These are phyloP conservation scores for Naganishia antarctica DNA, from an alignment of 768 basidiomycete genomes.

Conservation along the genomic window DNA sequence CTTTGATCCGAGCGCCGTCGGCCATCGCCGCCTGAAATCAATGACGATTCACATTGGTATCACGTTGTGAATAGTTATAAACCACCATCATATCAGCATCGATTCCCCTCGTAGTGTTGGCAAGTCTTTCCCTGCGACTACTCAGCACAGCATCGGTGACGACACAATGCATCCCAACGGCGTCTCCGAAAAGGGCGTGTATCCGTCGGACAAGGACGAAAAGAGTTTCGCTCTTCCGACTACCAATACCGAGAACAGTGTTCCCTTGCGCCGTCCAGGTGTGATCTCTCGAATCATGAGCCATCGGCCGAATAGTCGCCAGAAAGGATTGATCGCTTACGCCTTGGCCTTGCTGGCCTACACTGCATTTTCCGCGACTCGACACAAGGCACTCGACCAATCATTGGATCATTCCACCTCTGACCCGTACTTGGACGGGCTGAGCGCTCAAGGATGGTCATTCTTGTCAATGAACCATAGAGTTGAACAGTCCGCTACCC, in stretches of 20 bases:
- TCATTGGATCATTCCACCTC: not conserved
- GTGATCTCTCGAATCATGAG: not conserved
- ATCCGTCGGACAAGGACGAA: not conserved
- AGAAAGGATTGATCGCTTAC: not conserved
- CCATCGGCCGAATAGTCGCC: not conserved
- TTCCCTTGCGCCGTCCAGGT: not conserved
- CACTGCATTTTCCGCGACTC: not conserved
- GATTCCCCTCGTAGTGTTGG: too few species aligned
- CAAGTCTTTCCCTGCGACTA: too few species aligned
- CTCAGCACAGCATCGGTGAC: too few species aligned
- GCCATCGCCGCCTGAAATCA: too few species aligned
- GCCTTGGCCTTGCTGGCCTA: not conserved
- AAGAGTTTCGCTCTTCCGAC: not conserved
- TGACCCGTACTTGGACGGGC: not conserved
- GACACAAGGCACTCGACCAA: not conserved
- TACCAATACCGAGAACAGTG: too few species aligned
- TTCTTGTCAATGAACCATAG: not conserved
- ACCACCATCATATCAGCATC: too few species aligned
- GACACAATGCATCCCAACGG: not conserved
- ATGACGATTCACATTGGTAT: too few species aligned
- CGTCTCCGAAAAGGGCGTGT: not conserved
- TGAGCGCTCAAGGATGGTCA: slow-evolving; percentile 13
- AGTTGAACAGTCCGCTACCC: not conserved
- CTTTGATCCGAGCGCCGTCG: too few species aligned
- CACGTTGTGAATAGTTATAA: too few species aligned